Conservation (phyloP, 768 basidiomycete genomes). For the Amanita molliuscula region DNA sequence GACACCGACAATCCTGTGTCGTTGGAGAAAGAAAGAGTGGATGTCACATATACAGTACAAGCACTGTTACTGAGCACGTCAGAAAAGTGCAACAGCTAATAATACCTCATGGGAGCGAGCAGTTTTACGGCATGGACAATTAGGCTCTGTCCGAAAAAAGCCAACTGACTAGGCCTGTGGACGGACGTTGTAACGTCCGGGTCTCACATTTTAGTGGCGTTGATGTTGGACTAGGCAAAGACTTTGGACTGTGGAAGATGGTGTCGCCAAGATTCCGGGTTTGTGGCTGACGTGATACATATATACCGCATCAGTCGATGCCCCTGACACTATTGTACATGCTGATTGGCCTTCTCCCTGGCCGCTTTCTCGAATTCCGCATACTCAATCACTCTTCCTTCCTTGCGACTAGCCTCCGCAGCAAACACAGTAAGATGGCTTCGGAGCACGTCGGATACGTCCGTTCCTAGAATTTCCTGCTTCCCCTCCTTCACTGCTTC, state of each 20-base stretch:
- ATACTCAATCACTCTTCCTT: conserved; percentile 64
- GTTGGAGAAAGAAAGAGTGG: neutral
- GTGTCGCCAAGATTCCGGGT: neutral
- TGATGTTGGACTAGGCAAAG: too few species aligned
- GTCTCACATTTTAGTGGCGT: neutral
- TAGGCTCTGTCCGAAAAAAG: neutral
- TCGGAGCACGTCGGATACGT: conserved; percentile 57
- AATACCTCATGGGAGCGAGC: conserved; percentile 1
- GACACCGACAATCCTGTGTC: neutral
- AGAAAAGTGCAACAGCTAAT: neutral
- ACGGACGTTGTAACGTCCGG: neutral
- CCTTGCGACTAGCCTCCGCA: conserved; percentile 65
- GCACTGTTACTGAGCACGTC: conserved; percentile 5
- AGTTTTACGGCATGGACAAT: conserved; percentile 4
- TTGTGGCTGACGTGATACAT: neutral
- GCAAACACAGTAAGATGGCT: conserved; percentile 85
- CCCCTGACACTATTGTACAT: neutral
- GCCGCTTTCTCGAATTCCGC: conserved; percentile 48
- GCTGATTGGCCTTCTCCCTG: conserved; percentile 18
- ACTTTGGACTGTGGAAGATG: too few species aligned
- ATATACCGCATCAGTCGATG: neutral
- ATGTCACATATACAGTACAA: conserved; percentile 4
- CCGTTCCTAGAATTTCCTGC: conserved; percentile 58
- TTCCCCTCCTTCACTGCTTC: conserved; percentile 57
- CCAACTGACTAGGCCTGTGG: neutral